Evolutionary conservation across 2,329 filamentous ascomycete species (phyloP).

Genomic region (Fusarium papillatum): DNA sequence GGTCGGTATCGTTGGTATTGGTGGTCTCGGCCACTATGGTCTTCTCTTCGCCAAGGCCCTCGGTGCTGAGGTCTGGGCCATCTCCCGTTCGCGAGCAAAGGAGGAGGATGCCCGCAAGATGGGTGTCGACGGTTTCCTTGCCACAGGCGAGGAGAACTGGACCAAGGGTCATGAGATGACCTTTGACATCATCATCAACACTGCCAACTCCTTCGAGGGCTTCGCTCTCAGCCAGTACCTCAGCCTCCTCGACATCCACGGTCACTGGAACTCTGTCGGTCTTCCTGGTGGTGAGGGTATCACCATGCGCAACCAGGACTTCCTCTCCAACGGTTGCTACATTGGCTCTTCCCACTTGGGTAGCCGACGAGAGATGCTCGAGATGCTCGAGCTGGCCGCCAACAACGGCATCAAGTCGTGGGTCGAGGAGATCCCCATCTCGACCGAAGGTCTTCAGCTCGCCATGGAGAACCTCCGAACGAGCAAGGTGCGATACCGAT

Average conservation of each 20-base stretch:
- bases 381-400: constrained; percentile 79
- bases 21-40: constrained; percentile 80
- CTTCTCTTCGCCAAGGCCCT: constrained; percentile 78
- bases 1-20: constrained; percentile 81
- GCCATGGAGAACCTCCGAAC: constrained; percentile 78
- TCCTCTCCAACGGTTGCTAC: constrained; percentile 81
- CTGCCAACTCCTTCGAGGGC: constrained; percentile 75
- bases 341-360: constrained; percentile 81
- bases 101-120: constrained; percentile 70
- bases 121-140: constrained; percentile 73
- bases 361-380: constrained; percentile 76
- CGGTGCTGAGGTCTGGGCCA: constrained; percentile 73
- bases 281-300: constrained; percentile 84
- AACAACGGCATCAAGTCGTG: constrained; percentile 78
- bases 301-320: constrained; percentile 78
- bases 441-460: constrained; percentile 77
- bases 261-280: constrained; percentile 84
- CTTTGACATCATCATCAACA: constrained; percentile 85
- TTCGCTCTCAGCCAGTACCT: constrained; percentile 82
- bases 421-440: constrained; percentile 82
- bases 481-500: constrained; percentile 81
- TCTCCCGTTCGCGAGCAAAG: constrained; percentile 72
- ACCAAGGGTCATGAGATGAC: constrained; percentile 69
- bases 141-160: constrained; percentile 70
- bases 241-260: constrained; percentile 84